Conservation (phyloP, 169 alveolate species). For the Babesia sp. region DNA sequence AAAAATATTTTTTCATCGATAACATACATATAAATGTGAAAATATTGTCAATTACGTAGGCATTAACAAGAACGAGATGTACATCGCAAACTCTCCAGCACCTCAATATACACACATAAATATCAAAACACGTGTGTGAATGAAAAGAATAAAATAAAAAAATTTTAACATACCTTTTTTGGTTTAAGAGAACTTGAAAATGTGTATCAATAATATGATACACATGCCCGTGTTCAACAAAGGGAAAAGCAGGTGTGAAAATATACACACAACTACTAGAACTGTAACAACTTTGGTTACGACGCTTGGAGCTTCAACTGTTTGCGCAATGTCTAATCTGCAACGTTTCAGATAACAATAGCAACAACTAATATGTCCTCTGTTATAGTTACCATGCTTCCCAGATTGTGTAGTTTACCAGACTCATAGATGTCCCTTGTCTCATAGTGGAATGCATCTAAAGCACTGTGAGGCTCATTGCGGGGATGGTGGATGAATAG, state of each 20-base stretch:
- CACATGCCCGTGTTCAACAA: neutral
- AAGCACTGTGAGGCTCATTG: conserved; percentile 10
- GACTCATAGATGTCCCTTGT: conserved; percentile 32
- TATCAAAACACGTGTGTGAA: neutral
- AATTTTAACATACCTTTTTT: conserved; percentile 2
- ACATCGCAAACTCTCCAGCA: neutral
- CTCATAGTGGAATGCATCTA: conserved; percentile 31
- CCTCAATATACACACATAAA: neutral
- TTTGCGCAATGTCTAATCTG: neutral
- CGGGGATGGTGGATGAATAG: conserved; percentile 37
- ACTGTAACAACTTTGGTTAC: neutral
- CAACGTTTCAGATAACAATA: neutral
- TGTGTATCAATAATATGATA: neutral
- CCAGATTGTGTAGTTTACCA: conserved; percentile 6
- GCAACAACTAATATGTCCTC: neutral
- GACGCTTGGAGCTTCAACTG: neutral
- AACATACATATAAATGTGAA: neutral
- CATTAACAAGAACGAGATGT: neutral
- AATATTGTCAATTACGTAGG: neutral
- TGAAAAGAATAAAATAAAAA: neutral
- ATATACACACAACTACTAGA: conserved; percentile 4
- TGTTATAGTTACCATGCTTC: neutral
- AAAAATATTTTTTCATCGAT: too few relatives aligned
- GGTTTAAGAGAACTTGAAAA: neutral
- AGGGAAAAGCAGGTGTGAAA: neutral